Evolutionary conservation across 2,329 filamentous ascomycete species (phyloP).

Genomic region (Xylariaceae sp.): DNA sequence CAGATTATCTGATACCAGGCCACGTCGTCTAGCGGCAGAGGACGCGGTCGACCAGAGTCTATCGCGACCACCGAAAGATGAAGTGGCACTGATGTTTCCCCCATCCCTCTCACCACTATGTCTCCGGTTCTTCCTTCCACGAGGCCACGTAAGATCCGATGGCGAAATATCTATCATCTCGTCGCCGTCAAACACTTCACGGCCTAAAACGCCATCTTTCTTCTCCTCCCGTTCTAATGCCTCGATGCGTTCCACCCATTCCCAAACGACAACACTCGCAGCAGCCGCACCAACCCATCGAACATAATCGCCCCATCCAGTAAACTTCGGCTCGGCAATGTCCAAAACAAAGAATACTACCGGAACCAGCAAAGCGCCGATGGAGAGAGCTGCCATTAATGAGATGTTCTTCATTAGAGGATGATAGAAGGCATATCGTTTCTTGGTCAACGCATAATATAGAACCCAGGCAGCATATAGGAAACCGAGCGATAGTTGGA

Average conservation of each 20-base stretch:
- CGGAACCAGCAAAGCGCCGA: slow-evolving; percentile 78
- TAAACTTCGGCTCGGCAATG: slow-evolving; percentile 76
- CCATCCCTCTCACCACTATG: slow-evolving; percentile 30
- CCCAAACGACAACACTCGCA: slow-evolving; percentile 95
- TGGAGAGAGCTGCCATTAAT: slow-evolving; percentile 70
- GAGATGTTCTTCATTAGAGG: slow-evolving; percentile 85
- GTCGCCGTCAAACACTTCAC: slow-evolving; percentile 89
- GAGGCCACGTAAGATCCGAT: slow-evolving; percentile 45
- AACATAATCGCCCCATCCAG: slow-evolving; percentile 92
- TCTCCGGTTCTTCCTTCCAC: slow-evolving; percentile 28
- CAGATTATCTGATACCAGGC: slow-evolving; percentile 26
- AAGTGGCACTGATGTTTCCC: slow-evolving; percentile 30
- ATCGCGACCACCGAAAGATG: slow-evolving; percentile 27
- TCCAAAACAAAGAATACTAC: slow-evolving; percentile 92
- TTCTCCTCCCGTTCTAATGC: slow-evolving; percentile 87
- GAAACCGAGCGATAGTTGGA: slow-evolving; percentile 78
- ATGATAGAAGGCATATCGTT: slow-evolving; percentile 85
- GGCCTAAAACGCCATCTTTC: slow-evolving; percentile 84
- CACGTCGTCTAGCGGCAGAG: slow-evolving; percentile 37
- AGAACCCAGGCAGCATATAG: slow-evolving; percentile 91
- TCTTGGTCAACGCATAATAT: slow-evolving; percentile 89
- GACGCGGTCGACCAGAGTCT: slow-evolving; percentile 39
- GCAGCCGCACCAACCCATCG: slow-evolving; percentile 93
- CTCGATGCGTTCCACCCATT: slow-evolving; percentile 95
- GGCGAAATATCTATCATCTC: slow-evolving; percentile 72